Evolutionary conservation across 148 eudicot species (phyloP).

Genomic region (Camellia granthamiana): DNA sequence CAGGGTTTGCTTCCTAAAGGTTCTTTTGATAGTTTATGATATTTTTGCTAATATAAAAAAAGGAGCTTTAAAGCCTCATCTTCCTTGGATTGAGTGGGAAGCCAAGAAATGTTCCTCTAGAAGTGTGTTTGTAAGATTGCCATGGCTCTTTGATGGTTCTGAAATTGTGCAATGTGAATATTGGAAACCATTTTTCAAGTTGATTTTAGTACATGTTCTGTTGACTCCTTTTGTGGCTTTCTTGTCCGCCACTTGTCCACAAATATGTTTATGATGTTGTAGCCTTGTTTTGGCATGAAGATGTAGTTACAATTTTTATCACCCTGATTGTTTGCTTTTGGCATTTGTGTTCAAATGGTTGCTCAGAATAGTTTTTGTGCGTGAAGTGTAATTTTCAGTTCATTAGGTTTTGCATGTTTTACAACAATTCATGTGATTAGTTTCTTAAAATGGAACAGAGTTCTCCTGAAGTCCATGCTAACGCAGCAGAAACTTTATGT

Average conservation of each 20-base stretch:
- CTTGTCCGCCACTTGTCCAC: neutral
- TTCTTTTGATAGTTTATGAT: no score
- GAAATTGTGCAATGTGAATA: neutral
- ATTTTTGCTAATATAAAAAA: no score
- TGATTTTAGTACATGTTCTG: neutral
- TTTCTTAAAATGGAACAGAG: slow-evolving; percentile 45
- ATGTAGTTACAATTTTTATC: slow-evolving; percentile 6
- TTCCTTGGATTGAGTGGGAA: neutral
- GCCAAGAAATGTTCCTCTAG: neutral
- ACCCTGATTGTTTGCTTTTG: neutral
- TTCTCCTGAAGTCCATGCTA: slow-evolving; percentile 93
- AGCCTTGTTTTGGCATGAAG: slow-evolving; percentile 4
- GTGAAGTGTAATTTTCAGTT: no score
- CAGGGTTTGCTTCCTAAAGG: no score
- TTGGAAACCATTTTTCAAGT: neutral
- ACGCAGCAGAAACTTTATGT: slow-evolving; percentile 91
- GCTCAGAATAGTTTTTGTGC: no score
- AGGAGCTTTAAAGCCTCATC: neutral
- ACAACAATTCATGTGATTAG: slow-evolving; percentile 8
- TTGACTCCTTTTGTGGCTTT: neutral
- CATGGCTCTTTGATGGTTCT: neutral
- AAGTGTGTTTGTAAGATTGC: neutral
- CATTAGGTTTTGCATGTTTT: no score
- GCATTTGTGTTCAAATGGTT: no score
- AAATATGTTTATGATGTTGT: neutral